Evolutionary conservation across 352 stramenopile genomes (phyloP).

Genomic region (Detonula confervacea): DNA sequence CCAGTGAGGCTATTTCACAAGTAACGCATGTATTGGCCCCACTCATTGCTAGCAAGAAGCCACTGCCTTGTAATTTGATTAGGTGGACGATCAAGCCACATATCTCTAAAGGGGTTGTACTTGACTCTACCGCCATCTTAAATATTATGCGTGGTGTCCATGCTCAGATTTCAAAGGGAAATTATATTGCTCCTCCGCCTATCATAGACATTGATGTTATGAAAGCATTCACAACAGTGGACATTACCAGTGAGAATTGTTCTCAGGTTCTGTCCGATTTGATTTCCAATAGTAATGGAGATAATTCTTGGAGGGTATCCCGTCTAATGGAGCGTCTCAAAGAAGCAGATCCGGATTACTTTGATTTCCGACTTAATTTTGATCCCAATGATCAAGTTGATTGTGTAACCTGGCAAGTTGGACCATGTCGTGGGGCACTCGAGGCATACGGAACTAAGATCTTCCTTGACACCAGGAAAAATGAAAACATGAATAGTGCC

Average conservation of each 20-base stretch:
- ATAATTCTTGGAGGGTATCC: too few species aligned
- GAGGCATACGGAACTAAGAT: too few species aligned
- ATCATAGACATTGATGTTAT: not conserved
- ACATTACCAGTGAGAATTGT: not conserved
- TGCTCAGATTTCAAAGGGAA: not conserved
- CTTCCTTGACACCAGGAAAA: not conserved
- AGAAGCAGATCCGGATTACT: not conserved
- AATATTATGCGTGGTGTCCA: conserved; percentile 3
- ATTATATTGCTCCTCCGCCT: not conserved
- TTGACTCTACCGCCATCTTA: not conserved
- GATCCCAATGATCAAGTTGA: not conserved
- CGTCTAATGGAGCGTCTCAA: not conserved
- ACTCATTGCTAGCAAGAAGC: not conserved
- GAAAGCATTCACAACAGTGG: not conserved
- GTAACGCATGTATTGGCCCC: not conserved
- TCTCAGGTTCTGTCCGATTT: not conserved
- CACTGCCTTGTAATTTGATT: conserved; percentile 1
- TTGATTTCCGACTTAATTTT: not conserved
- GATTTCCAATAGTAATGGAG: not conserved
- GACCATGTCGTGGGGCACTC: not conserved
- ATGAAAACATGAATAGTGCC: not conserved
- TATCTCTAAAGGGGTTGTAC: not conserved
- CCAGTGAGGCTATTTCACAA: not conserved
- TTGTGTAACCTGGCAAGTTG: not conserved
- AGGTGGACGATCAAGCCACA: not conserved